Conservation (phyloP, 2,329 filamentous ascomycete species). For the Ascosphaera pollenicola region DNA sequence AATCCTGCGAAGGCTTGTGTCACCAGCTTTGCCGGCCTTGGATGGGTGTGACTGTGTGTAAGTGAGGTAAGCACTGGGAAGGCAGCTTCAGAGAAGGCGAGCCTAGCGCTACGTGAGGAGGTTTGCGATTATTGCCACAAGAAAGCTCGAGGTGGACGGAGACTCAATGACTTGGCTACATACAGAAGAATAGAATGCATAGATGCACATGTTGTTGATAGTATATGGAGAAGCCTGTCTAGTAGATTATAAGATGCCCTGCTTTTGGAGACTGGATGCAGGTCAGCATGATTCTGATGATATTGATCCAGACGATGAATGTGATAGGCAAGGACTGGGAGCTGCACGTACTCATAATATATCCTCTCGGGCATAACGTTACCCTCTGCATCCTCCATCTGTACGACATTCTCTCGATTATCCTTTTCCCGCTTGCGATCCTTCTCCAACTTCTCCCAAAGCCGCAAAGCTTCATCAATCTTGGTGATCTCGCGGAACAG, state of each 20-base stretch:
- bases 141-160: neutral
- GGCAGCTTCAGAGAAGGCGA: no score
- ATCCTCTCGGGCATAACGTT: conserved; percentile 99
- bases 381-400: conserved; percentile 95
- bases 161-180: neutral
- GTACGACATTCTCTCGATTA: conserved; percentile 64
- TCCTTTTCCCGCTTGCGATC: conserved; percentile 60
- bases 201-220: neutral
- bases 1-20: conserved; percentile 1
- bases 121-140: no score
- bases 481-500: conserved; percentile 85
- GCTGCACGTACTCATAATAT: conserved; percentile 46
- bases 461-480: conserved; percentile 66
- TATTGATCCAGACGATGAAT: neutral
- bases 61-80: no score
- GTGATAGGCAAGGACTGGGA: neutral
- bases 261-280: conserved; percentile 7
- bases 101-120: no score
- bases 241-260: conserved; percentile 7
- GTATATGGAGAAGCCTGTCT: neutral
- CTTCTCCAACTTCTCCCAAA: conserved; percentile 85
- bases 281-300: conserved; percentile 3
- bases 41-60: no score
- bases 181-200: neutral
- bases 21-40: no score